Evolutionary conservation across 106 monocot genomes (phyloP).

Genomic region (Gastrodia elata): DNA sequence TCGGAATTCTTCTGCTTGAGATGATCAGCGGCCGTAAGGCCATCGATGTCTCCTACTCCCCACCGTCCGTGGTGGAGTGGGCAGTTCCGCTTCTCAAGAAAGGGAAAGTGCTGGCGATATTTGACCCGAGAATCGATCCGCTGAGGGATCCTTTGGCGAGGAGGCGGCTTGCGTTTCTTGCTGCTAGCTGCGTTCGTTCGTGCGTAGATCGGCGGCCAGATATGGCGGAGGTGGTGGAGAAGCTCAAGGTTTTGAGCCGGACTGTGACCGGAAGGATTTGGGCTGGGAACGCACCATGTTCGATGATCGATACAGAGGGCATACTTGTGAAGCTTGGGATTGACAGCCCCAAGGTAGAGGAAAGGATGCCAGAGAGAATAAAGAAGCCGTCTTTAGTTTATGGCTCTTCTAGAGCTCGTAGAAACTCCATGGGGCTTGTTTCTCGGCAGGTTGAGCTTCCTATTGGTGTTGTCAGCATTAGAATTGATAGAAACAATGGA

Average conservation of each 20-base stretch:
- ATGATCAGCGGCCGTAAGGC: constrained; percentile 95
- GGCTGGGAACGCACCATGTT: constrained; percentile 69
- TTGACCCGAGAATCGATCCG: constrained; percentile 57
- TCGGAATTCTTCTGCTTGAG: constrained; percentile 95
- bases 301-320: constrained; percentile 43
- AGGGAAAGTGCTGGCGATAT: constrained; percentile 60
- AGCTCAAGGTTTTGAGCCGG: constrained; percentile 46
- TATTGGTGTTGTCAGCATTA: constrained; percentile 1
- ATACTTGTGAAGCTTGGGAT: constrained; percentile 7
- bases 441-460: constrained; percentile 16
- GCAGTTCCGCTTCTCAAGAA: constrained; percentile 73
- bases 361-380: constrained; percentile 4
- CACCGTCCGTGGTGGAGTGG: constrained; percentile 89
- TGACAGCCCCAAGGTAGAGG: not conserved
- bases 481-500: constrained; percentile 6
- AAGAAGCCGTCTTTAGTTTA: constrained; percentile 8
- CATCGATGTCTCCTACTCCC: constrained; percentile 82
- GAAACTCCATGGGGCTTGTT: constrained; percentile 3
- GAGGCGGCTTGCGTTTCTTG: constrained; percentile 49
- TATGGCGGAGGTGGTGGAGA: constrained; percentile 71
- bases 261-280: constrained; percentile 34
- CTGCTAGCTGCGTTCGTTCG: constrained; percentile 66
- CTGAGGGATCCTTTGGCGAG: constrained; percentile 36
- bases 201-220: constrained; percentile 53
- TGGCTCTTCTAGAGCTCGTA: constrained; percentile 26